Base-by-base conservation (phyloP, 2,329 filamentous ascomycete genomes). In the Aaosphaeria pasadenensis region DNA sequence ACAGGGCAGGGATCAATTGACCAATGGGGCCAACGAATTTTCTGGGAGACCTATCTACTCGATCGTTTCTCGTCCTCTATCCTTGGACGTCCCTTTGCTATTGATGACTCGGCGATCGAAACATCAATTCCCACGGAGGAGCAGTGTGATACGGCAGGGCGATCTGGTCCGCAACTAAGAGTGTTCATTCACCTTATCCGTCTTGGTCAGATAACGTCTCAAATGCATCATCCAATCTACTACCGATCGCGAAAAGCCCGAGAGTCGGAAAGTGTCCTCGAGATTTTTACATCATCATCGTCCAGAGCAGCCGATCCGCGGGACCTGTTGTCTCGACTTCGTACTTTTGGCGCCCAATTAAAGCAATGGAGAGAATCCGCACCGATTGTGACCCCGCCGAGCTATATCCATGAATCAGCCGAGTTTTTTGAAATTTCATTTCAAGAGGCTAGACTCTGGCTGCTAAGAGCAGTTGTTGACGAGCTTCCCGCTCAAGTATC, bases 31-130 rank as follows among this genome's bases (percentile, higher is more conserved):
- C 63, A 71, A 1, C 58, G 73, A 1, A 66, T 76, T 1, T 77
- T 76, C 51, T 76, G 74, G 74, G 63, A 73, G 38, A 73, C 69
- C 51, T 76, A 76, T 44, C 62, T 75, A n/a, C 68, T 75, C 11
- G 73, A 75, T 47, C 59, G 73, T n/a, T 75, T 76, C 39, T 75
- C 69, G 48, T 76, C 74, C 1, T 67, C 65, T 0, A 72, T 70
- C 1, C 57, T 76, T 0, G 69, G 66, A 31, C 68, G 74, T 2
- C 73, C 73, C 0, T 74, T 73, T 47, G 69, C 73, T 1, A 72
- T 76, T 5, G 54, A 63, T 1, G 74, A 76, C 45, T 48, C 57
- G 17, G 70, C 72, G 17, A 74, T 77, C 29, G 53, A 60, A 2
- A 59, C 72, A 6, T 52, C 52, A 3, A 60, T 75, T 17, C 73